Evolutionary conservation across 768 basidiomycete genomes (phyloP), one percentile per base, ranked within the genome.

Genomic region (Exsudoporus frostii): DNA sequence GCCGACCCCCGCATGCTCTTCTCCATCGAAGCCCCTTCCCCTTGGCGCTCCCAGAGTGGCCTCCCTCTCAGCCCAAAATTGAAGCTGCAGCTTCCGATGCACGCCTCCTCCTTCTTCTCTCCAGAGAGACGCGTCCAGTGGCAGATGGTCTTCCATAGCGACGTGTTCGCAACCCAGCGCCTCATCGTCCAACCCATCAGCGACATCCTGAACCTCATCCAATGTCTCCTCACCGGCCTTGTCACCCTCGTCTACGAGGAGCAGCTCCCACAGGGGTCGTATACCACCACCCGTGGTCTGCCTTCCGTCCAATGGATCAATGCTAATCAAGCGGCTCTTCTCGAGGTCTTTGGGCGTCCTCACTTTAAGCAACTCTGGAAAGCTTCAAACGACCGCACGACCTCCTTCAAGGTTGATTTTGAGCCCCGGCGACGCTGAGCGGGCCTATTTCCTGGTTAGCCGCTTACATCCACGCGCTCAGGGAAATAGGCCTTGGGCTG

Each of bases 91-190:
- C 79, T 92, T 33, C 90, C 90, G 8, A 76, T 84, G 53, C 83
- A 91, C 57, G 89, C 90, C 36, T 85, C 84, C 37, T 89, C 90
- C 24, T 92, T 92, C 72, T 92, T 92, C 74, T 87, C 85, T 45
- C 88, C 88, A 11, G 88, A 92, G 67, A 76, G 90, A 60, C 82
- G 88, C 54, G 80, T 91, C 42, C 89, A 91, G 66, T 92, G 90
- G 90, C 83, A 91, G 68, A 90, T 91, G 89, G 88, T 90, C 62
- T 92, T 92, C 66, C 89, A 86, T 66, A 82, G 81, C 63, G 85
- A 86, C 69, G 81, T 83, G 46, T 88, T 87, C 71, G 84, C 85
- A 62, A 84, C 82, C 27, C 79, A 85, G 51, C 77, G 85, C 32
- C 84, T 85, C 68, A 80, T 84, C 59, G 80, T 82, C 50, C 79